Evolutionary conservation across 371 early-diverging fungal species (phyloP).

Genomic region (Conidiobolus coronatus): DNA sequence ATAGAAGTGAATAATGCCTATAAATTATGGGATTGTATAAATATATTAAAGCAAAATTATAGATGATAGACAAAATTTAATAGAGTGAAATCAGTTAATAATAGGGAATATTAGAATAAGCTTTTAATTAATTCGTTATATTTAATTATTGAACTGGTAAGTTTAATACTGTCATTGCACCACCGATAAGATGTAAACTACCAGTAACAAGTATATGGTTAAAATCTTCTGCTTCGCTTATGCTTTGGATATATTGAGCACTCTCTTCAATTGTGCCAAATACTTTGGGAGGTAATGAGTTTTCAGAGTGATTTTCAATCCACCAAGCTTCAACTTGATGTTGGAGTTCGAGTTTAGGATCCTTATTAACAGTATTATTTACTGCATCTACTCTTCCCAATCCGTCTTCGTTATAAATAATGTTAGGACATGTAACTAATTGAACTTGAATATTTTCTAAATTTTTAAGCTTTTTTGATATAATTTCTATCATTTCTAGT

Average conservation of each 20-base stretch:
- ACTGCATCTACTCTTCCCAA: slow-evolving; percentile 19
- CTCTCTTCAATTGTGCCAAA: slow-evolving; percentile 43
- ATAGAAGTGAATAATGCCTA: no score
- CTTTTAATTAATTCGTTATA: no score
- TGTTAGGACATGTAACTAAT: slow-evolving; percentile 46
- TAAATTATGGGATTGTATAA: no score
- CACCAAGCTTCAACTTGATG: slow-evolving; percentile 21
- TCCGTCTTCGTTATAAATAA: slow-evolving; percentile 17
- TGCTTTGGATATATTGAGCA: slow-evolving; percentile 26
- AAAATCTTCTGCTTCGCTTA: slow-evolving; percentile 10
- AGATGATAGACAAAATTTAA: no score
- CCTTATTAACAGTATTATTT: slow-evolving; percentile 31
- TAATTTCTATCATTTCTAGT: slow-evolving; percentile 19
- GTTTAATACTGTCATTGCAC: slow-evolving; percentile 14
- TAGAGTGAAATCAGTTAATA: no score
- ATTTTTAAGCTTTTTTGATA: slow-evolving; percentile 15
- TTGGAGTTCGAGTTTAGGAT: slow-evolving; percentile 29
- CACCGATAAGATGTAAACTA: slow-evolving; percentile 83
- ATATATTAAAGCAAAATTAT: no score
- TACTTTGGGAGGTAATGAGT: slow-evolving; percentile 14
- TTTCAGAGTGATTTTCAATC: slow-evolving; percentile 13
- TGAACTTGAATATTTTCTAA: slow-evolving; percentile 16
- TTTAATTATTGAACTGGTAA: not conserved
- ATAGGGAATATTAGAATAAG: no score
- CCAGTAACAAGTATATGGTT: slow-evolving; percentile 69